phyloP scores from a whole-genome alignment of 768 basidiomycete species.

The Leccinum broughii region DNA sequence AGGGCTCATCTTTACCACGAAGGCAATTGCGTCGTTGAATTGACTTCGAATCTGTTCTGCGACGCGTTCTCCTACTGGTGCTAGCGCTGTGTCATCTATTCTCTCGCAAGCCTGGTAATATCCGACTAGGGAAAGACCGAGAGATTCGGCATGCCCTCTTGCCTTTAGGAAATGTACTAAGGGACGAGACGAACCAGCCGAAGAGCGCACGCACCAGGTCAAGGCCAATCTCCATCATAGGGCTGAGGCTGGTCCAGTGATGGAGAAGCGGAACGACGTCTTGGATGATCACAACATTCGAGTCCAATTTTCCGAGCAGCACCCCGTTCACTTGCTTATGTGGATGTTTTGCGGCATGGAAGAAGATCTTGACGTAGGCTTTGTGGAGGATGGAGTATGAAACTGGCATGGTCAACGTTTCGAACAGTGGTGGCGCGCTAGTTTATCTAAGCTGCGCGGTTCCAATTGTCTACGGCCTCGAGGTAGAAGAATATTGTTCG shows the following conservation, averaged over 20 bases:
- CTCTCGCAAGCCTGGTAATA: constrained; percentile 76
- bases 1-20: constrained; percentile 53
- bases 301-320: constrained; percentile 55
- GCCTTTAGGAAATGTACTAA: constrained; percentile 43
- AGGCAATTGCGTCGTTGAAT: constrained; percentile 63
- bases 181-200: background rate
- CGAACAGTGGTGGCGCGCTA: background rate
- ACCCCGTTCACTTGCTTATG: constrained; percentile 76
- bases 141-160: constrained; percentile 55
- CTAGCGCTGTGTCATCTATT: constrained; percentile 58
- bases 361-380: constrained; percentile 72
- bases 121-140: constrained; percentile 57
- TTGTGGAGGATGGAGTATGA: constrained; percentile 55
- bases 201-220: constrained; percentile 55
- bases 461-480: background rate
- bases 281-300: constrained; percentile 46
- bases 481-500: background rate
- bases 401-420: constrained; percentile 24
- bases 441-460: background rate
- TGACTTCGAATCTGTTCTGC: constrained; percentile 52
- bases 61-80: constrained; percentile 66
- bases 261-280: constrained; percentile 80
- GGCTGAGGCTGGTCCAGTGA: constrained; percentile 81
- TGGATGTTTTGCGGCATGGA: constrained; percentile 81
- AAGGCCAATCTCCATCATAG: constrained; percentile 85